Evolutionary conservation across 257 asterid genomes (phyloP).

Genomic region (Solanum okadae): DNA sequence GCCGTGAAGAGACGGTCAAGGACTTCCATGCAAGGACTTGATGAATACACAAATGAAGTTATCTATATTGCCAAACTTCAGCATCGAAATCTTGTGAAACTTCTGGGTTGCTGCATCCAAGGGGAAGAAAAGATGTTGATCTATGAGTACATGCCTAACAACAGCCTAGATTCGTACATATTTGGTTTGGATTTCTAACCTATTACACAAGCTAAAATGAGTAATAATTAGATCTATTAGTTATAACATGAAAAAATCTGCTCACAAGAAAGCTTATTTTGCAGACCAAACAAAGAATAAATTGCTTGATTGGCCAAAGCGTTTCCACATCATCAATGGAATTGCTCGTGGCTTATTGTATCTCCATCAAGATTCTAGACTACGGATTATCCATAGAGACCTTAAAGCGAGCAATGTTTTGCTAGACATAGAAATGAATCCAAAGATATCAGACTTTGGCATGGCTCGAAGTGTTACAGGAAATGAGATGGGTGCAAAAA

Average conservation of each 20-base stretch:
- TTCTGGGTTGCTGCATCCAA: neutral
- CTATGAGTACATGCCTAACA: slow-evolving; percentile 1
- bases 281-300: slow-evolving; percentile 9
- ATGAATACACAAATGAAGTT: slow-evolving; percentile 29
- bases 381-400: slow-evolving; percentile 20
- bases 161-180: neutral
- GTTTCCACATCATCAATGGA: slow-evolving; percentile 15
- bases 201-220: neutral
- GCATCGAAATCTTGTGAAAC: slow-evolving; percentile 4
- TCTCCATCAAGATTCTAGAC: slow-evolving; percentile 26
- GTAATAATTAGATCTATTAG: neutral
- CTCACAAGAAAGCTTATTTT: neutral
- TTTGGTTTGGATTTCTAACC: slow-evolving; percentile 2
- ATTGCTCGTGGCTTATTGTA: slow-evolving; percentile 23
- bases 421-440: slow-evolving; percentile 19
- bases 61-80: slow-evolving; percentile 16
- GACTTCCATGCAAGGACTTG: slow-evolving; percentile 24
- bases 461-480: slow-evolving; percentile 17
- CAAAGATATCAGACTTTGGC: slow-evolving; percentile 27
- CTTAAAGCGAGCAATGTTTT: slow-evolving; percentile 26
- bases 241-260: neutral
- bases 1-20: slow-evolving; percentile 27
- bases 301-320: slow-evolving; percentile 14
- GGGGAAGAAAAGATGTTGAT: slow-evolving; percentile 1
- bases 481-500: slow-evolving; percentile 23